These are phyloP conservation scores for Millerago galiae DNA, from an alignment of 805 yeast species.

Conservation along the genomic window DNA sequence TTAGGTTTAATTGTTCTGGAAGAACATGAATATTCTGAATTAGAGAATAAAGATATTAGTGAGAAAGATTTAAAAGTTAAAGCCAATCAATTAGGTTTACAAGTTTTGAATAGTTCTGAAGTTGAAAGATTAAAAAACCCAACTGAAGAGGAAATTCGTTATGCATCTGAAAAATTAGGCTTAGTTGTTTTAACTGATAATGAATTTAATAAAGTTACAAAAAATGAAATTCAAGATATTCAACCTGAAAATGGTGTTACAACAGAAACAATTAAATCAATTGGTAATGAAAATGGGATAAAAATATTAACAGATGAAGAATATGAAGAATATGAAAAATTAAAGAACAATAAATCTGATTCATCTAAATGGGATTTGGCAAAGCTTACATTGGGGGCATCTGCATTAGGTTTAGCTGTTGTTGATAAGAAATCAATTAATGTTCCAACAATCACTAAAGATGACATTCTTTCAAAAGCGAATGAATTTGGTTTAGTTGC, in stretches of 20 bases:
- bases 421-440: neutral
- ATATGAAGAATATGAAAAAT: slow-evolving; percentile 1
- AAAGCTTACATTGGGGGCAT: slow-evolving; percentile 5
- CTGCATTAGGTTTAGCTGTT: slow-evolving; percentile 7
- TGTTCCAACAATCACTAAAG: slow-evolving; percentile 3
- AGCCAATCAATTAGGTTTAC: slow-evolving; percentile 14
- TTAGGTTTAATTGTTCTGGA: slow-evolving; percentile 24
- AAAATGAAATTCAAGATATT: slow-evolving; percentile 9
- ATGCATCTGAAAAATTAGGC: slow-evolving; percentile 9
- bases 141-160: slow-evolving; percentile 13
- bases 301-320: slow-evolving; percentile 4
- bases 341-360: neutral
- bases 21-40: slow-evolving; percentile 15
- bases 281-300: slow-evolving; percentile 3
- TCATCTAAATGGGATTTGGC: slow-evolving; percentile 1
- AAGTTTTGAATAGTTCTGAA: slow-evolving; percentile 20
- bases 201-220: slow-evolving; percentile 11
- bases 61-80: slow-evolving; percentile 1
- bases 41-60: slow-evolving; percentile 2
- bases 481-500: slow-evolving; percentile 4
- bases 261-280: slow-evolving; percentile 1
- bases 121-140: slow-evolving; percentile 8
- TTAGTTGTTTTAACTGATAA: slow-evolving; percentile 20
- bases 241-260: neutral
- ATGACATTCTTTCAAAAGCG: slow-evolving; percentile 4